Evolutionary conservation across 805 yeast genomes (phyloP).

Genomic region (Saccharomycopsis javanensis): DNA sequence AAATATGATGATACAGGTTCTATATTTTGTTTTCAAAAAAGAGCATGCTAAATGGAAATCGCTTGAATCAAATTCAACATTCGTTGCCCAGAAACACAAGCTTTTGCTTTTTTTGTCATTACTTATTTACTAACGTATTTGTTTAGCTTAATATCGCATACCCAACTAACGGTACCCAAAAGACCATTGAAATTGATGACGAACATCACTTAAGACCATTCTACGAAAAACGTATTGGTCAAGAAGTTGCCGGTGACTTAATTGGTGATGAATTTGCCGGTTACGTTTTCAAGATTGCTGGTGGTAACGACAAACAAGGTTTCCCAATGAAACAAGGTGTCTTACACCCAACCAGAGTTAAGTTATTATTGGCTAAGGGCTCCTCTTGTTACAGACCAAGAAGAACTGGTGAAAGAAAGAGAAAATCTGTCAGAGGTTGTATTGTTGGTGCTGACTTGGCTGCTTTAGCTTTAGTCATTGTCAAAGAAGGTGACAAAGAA

Average conservation of each 20-base stretch:
- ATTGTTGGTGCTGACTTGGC: constrained; percentile 96
- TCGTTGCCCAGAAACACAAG: no score
- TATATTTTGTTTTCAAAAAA: no score
- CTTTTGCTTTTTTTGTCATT: not conserved
- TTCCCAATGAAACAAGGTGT: constrained; percentile 99
- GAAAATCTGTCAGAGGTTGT: constrained; percentile 99
- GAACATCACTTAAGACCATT: constrained; percentile 97
- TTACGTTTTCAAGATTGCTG: constrained; percentile 96
- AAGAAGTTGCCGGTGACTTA: constrained; percentile 97
- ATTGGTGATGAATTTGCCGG: constrained; percentile 99
- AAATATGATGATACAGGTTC: no score
- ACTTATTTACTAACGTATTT: not conserved
- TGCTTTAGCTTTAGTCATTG: constrained; percentile 84
- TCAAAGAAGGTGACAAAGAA: constrained; percentile 95
- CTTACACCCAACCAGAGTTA: constrained; percentile 98
- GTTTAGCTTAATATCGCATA: constrained; percentile 94
- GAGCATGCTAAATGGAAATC: no score
- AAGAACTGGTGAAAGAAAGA: constrained; percentile 99
- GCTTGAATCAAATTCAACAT: no score
- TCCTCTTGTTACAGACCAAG: constrained; percentile 99
- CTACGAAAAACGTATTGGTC: constrained; percentile 99
- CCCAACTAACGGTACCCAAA: constrained; percentile 99
- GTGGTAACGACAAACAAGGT: constrained; percentile 99
- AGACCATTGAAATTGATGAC: constrained; percentile 95
- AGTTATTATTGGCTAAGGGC: constrained; percentile 86